Percentiles rank a stretch among this genome's conserved stretches.
phyloP scores from a whole-genome alignment of 805 yeast genomes.

The Pichia insulana region DNA sequence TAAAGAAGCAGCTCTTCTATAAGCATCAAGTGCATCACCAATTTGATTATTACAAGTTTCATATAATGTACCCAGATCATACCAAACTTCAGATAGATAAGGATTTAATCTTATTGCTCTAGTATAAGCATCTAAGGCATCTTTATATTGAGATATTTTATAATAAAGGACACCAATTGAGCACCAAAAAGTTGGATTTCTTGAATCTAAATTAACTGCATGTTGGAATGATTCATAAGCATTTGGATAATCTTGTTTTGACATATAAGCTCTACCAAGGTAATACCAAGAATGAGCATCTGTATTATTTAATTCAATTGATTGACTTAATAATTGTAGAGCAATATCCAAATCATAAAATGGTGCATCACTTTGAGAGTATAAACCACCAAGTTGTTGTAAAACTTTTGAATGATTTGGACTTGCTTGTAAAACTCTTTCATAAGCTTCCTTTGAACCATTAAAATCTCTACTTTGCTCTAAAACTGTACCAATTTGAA shows the following conservation, averaged over 20 bases:
- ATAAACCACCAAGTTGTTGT: conserved; percentile 92
- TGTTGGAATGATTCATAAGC: conserved; percentile 98
- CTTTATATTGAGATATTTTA: conserved; percentile 92
- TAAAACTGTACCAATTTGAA: conserved; percentile 92
- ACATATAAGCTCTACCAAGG: conserved; percentile 94
- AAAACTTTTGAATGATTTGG: conserved; percentile 94
- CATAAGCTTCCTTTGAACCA: conserved; percentile 92
- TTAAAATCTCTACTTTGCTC: conserved; percentile 89
- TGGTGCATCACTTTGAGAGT: conserved; percentile 62
- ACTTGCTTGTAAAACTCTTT: conserved; percentile 78
- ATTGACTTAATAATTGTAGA: conserved; percentile 69
- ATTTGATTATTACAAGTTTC: conserved; percentile 96
- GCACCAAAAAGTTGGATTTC: conserved; percentile 98
- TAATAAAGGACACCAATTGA: conserved; percentile 92
- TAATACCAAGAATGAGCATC: conserved; percentile 98
- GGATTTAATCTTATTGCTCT: conserved; percentile 94
- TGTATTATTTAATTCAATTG: conserved; percentile 77
- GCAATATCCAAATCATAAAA: conserved; percentile 82
- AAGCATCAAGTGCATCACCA: conserved; percentile 92
- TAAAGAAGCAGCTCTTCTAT: conserved; percentile 89
- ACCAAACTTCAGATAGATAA: conserved; percentile 96
- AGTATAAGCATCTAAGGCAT: conserved; percentile 95
- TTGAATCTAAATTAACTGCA: conserved; percentile 92
- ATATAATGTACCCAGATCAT: conserved; percentile 92
- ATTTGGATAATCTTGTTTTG: conserved; percentile 86